Base-by-base conservation (phyloP, 192 early-diverging fungal genomes). In the Spinellus fusiger region DNA sequence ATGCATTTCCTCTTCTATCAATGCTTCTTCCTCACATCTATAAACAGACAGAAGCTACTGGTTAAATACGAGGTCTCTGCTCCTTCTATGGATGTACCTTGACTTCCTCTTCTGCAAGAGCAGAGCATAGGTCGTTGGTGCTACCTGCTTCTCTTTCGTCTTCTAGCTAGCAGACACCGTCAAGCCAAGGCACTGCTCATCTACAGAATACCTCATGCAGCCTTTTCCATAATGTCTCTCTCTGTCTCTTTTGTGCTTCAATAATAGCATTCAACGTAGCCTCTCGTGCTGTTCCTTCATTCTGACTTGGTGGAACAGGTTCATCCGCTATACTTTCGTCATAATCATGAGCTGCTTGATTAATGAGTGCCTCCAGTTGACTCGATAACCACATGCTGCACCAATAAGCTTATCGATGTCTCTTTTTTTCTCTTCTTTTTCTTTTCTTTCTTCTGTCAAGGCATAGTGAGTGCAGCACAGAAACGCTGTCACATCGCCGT, bases 141-240 rank as follows among this genome's bases (percentile, higher is more conserved):
- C n/a, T n/a, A n/a, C n/a, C n/a, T n/a, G n/a, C n/a, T n/a, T n/a
- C n/a, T n/a, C n/a, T n/a, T n/a, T n/a, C n/a, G n/a, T n/a, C n/a
- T n/a, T n/a, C n/a, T n/a, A n/a, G n/a, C n/a, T n/a, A n/a, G n/a
- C n/a, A n/a, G n/a, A n/a, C n/a, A n/a, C n/a, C n/a, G n/a, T n/a
- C n/a, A n/a, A n/a, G n/a, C n/a, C n/a, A n/a, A n/a, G n/a, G n/a
- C n/a, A n/a, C n/a, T n/a, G n/a, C n/a, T n/a, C n/a, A n/a, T n/a
- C n/a, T n/a, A n/a, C n/a, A n/a, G n/a, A 12, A 44, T 52, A 53
- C 60, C 23, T 62, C 34, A 20, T 62, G 34, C 4, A 62, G 35
- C 48, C 38, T 18, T 22, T 64, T 18, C 53, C 53, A 64, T 25
- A 64, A 37, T 51, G 5, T 2, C 10, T 64, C 31, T 27, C 62